A percentile compares a stretch with the other conserved stretches of the same genome.
Conservation (phyloP, 371 early-diverging fungal genomes). For the Apophysomyces trapeziformis region DNA sequence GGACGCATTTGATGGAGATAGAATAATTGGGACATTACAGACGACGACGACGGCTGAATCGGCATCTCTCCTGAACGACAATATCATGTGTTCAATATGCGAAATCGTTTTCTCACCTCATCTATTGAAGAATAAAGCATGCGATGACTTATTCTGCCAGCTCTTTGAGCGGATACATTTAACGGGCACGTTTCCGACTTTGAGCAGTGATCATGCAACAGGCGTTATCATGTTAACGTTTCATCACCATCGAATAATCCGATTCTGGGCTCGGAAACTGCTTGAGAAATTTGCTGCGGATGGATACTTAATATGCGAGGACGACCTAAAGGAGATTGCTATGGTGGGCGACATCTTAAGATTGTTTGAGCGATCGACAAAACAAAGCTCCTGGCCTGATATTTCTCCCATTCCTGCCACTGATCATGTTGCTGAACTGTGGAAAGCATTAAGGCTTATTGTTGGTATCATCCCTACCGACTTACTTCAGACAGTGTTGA, state of each 20-base stretch:
- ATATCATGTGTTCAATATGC: conserved; percentile 31
- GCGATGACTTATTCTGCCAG: conserved; percentile 29
- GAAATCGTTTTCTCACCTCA: conserved; percentile 33
- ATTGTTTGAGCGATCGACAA: not conserved
- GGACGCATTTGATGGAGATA: conserved; percentile 34
- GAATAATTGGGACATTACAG: conserved; percentile 23
- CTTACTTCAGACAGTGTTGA: conserved; percentile 10
- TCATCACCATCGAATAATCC: conserved; percentile 38
- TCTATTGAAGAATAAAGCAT: conserved; percentile 13
- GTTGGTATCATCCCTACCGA: conserved; percentile 19
- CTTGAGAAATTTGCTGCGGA: conserved; percentile 32
- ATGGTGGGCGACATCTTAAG: not conserved
- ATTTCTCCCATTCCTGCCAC: conserved; percentile 19
- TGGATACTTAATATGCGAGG: not conserved
- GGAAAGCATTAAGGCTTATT: conserved; percentile 37
- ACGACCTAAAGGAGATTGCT: not conserved
- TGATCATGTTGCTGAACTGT: conserved; percentile 30
- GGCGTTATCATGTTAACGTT: conserved; percentile 31
- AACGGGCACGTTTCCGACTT: conserved; percentile 32
- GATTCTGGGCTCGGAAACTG: conserved; percentile 49
- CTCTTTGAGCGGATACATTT: conserved; percentile 37
- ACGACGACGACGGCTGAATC: not conserved
- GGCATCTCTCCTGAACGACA: conserved; percentile 18
- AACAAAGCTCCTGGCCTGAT: not conserved
- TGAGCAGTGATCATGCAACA: conserved; percentile 16